Percentiles rank a stretch among this genome's conserved stretches.
Conservation (phyloP, 257 asterid species). For the Solanum habrochaites region DNA sequence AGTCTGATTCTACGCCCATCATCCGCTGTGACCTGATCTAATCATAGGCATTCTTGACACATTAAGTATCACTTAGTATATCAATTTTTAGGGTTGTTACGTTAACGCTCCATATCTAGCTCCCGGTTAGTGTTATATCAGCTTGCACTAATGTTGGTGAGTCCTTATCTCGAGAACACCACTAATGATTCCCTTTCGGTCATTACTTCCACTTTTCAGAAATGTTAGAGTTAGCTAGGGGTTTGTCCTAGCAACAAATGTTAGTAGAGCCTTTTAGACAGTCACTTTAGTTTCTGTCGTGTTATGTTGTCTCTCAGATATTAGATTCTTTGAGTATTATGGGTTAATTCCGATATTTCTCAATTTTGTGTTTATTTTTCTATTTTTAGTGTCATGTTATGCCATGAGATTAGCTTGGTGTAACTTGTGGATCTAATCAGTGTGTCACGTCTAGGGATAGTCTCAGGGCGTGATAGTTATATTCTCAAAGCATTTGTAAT, state of each 20-base stretch:
- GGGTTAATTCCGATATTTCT: not conserved
- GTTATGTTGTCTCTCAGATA: not conserved
- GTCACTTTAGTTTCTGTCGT: not conserved
- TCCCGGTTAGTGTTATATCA: not conserved
- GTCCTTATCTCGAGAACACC: not conserved
- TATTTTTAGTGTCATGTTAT: not conserved
- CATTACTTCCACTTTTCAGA: not conserved
- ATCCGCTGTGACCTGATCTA: too few relatives aligned
- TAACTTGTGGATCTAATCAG: not conserved
- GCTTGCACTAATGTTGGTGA: not conserved
- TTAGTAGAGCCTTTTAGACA: not conserved
- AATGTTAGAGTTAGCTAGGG: not conserved
- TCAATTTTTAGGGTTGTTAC: too few relatives aligned
- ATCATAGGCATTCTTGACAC: too few relatives aligned
- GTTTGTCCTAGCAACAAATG: not conserved
- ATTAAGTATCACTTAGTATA: too few relatives aligned
- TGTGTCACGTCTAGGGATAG: not conserved
- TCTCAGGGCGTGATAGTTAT: not conserved
- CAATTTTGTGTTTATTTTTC: not conserved
- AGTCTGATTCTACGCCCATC: too few relatives aligned
- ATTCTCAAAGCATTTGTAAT: not conserved
- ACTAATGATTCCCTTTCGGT: not conserved
- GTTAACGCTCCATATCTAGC: not conserved
- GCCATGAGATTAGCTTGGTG: not conserved
- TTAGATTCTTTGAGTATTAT: not conserved